phyloP scores from a whole-genome alignment of 306 rosid species.

The Oemleria cerasiformis region DNA sequence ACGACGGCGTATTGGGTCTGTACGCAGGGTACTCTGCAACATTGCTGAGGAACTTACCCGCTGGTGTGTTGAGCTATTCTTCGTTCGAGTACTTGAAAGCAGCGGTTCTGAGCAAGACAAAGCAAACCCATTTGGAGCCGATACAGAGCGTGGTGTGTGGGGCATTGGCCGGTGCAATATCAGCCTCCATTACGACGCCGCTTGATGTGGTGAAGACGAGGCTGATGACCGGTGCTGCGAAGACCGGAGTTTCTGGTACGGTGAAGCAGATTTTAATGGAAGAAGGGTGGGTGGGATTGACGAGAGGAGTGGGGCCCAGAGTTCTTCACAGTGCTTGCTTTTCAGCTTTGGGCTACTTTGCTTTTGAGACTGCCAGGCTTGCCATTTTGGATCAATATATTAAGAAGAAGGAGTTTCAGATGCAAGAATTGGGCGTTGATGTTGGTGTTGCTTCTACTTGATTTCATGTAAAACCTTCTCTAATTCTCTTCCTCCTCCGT shows the following conservation, averaged over 20 bases:
- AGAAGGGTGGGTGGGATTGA: slow-evolving; percentile 82
- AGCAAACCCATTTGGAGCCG: slow-evolving; percentile 50
- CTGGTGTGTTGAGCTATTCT: slow-evolving; percentile 85
- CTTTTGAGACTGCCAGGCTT: slow-evolving; percentile 91
- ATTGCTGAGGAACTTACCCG: slow-evolving; percentile 70
- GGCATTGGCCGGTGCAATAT: slow-evolving; percentile 85
- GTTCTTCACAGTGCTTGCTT: slow-evolving; percentile 90
- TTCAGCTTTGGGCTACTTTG: slow-evolving; percentile 88
- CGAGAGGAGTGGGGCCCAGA: slow-evolving; percentile 89
- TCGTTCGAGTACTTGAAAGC: slow-evolving; percentile 83
- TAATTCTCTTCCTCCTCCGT: no score
- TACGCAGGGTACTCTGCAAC: slow-evolving; percentile 84
- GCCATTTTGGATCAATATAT: slow-evolving; percentile 54
- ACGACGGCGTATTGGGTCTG: slow-evolving; percentile 75
- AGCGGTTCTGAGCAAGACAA: slow-evolving; percentile 46
- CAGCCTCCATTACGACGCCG: slow-evolving; percentile 86
- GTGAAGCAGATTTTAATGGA: slow-evolving; percentile 64
- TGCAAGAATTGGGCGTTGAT: slow-evolving; percentile 32
- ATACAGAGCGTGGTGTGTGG: slow-evolving; percentile 82
- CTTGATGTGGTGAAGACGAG: slow-evolving; percentile 91
- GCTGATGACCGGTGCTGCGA: slow-evolving; percentile 74
- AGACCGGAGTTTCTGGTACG: slow-evolving; percentile 54
- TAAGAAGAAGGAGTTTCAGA: slow-evolving; percentile 45
- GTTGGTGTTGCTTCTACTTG: slow-evolving; percentile 23
- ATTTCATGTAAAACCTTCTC: slow-evolving; percentile 19